Percentiles rank a stretch among this genome's conserved stretches.
Evolutionary conservation across 306 rosid species (phyloP).

Genomic region (Sphenostylis stenocarpa): DNA sequence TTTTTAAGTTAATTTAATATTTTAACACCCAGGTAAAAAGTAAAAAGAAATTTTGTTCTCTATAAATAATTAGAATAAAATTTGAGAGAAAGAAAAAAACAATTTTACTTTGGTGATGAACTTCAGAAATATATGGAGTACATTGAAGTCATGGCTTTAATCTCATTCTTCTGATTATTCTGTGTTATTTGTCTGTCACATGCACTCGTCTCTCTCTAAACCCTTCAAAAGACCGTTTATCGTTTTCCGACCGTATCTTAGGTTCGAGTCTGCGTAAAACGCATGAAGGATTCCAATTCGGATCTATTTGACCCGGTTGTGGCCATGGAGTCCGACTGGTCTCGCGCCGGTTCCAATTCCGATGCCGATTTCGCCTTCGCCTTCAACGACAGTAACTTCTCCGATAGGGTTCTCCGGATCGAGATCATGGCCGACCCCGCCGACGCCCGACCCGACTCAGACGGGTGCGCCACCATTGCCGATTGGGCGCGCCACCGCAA

Average conservation of each 20-base stretch:
- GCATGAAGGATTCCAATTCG: conserved; percentile 45
- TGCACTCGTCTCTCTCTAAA: neutral
- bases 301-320: conserved; percentile 83
- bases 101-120: neutral
- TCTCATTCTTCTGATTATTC: neutral
- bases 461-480: conserved; percentile 61
- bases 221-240: neutral
- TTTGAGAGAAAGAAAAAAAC: neutral
- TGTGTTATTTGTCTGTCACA: neutral
- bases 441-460: conserved; percentile 57
- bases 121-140: neutral
- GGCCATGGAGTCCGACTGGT: conserved; percentile 67
- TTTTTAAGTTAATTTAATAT: no score
- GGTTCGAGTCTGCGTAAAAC: neutral
- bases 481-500: conserved; percentile 96
- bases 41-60: neutral
- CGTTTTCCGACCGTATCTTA: neutral
- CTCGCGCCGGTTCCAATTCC: conserved; percentile 49
- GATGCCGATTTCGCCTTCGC: conserved; percentile 94
- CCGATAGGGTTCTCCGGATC: conserved; percentile 84
- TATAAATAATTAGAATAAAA: neutral
- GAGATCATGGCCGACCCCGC: conserved; percentile 70
- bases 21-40: neutral
- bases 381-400: conserved; percentile 96
- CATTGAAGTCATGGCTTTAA: neutral